Evolutionary conservation across 1,139 yeast genomes (phyloP).

Genomic region (Lodderomyces margitis): DNA sequence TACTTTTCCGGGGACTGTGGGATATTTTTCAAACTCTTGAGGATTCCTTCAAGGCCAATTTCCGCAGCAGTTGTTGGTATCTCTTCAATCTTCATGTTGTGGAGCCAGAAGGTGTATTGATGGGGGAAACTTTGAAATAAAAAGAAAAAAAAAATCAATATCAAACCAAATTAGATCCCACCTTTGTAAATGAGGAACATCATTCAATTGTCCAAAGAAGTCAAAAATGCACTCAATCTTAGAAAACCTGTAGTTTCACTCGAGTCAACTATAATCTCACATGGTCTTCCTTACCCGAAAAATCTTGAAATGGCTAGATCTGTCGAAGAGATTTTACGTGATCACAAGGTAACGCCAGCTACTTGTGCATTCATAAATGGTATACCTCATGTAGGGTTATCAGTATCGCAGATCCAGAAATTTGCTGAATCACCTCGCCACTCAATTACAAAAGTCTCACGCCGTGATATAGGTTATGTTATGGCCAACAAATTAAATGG

Average conservation of each 20-base stretch:
- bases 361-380: conserved; percentile 81
- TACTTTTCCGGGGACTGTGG: not conserved
- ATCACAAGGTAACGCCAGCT: conserved; percentile 76
- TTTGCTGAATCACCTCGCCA: conserved; percentile 42
- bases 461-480: conserved; percentile 77
- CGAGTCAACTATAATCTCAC: conserved; percentile 87
- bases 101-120: too few species aligned
- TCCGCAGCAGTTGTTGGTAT: not conserved
- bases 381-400: conserved; percentile 65
- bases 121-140: not conserved
- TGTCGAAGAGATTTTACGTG: conserved; percentile 63
- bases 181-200: conserved; percentile 2
- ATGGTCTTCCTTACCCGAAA: conserved; percentile 82
- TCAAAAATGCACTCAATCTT: conserved; percentile 56
- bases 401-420: conserved; percentile 41
- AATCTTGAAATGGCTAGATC: conserved; percentile 69
- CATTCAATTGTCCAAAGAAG: conserved; percentile 48
- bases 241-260: conserved; percentile 69
- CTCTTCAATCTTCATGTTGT: conserved; percentile 6
- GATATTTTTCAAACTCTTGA: not conserved
- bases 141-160: not conserved
- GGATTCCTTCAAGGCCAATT: not conserved
- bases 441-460: conserved; percentile 56
- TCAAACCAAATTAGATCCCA: not conserved
- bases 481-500: conserved; percentile 66